Evolutionary conservation across 495 filamentous ascomycete genomes (phyloP), one percentile per base, ranked within the genome.

Genomic region (Talaromyces wortmannii): DNA sequence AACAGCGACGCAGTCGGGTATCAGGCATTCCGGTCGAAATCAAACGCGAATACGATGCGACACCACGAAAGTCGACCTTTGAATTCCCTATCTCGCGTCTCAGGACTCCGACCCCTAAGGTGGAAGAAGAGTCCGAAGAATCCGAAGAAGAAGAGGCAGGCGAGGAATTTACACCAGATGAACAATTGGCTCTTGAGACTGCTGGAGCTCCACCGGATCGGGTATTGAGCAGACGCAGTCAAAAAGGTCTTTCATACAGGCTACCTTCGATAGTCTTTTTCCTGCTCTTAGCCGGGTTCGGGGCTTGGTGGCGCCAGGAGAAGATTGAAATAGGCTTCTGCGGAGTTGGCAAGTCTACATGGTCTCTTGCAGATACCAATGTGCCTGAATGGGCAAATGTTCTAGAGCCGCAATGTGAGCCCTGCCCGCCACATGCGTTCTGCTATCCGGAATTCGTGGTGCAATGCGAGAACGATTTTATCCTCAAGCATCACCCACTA

Each of bases 311-410:
- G 80, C 80, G 95, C 50, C 88, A 92, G 56, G 95, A 98, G 68
- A 97, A 97, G 78, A 71, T 95, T 11, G 89, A 89, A 40, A 90
- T 96, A 44, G 94, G 94, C 29, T 98, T 92, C 67, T 98, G 94
- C 67, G 92, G 92, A 18, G 82, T 94, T 58, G 94, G 91, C 15
- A 79, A 83, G 56, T 74, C 82, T 36, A 82, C 79, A 30, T 75
- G 75, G 67, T 77, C 76, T 5, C 55, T 81, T 45, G 63, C 78
- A 8, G 70, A 77, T n/a, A 73, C 78, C 1, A 72, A 73, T 23
- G 70, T 88, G 29, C 87, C 87, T 6, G 84, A 85, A 52, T 91
- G 84, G 81, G 77, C 83, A 0, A 78, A 78, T 45, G 72, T 79
- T 44, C 57, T 90, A 7, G 85, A 91, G 60, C 92, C 91, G 3